Conservation (phyloP, 2,329 filamentous ascomycete species). For the Coniochaeta sp. region DNA sequence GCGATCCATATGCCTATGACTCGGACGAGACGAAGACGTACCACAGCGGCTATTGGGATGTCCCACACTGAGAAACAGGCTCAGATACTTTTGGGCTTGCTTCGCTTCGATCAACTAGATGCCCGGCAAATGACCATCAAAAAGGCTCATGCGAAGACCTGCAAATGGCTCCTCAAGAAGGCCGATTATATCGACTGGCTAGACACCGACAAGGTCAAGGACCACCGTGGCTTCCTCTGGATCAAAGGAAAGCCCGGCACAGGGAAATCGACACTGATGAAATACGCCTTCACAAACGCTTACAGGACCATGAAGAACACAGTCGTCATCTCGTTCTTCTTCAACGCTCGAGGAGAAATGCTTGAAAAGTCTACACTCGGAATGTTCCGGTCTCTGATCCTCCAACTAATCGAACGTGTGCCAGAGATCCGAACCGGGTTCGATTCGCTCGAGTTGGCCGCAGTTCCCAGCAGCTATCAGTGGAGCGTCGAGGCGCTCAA, state of each 20-base stretch:
- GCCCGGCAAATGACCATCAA: conserved; percentile 9
- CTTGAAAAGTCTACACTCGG: conserved; percentile 35
- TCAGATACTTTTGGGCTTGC: conserved; percentile 6
- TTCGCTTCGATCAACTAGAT: conserved; percentile 14
- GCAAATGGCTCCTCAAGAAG: conserved; percentile 13
- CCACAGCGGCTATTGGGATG: too few species aligned
- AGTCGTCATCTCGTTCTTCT: conserved; percentile 32
- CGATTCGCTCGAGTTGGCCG: neutral
- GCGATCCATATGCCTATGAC: neutral
- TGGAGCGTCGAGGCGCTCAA: conserved; percentile 7
- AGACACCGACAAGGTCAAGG: conserved; percentile 12
- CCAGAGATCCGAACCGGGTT: conserved; percentile 19
- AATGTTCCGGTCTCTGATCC: conserved; percentile 39
- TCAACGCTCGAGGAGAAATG: conserved; percentile 34
- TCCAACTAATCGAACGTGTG: conserved; percentile 30
- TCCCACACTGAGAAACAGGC: neutral
- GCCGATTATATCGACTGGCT: conserved; percentile 24
- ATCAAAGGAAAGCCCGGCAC: neutral
- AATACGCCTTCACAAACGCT: neutral
- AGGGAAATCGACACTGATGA: neutral
- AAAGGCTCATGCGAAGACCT: conserved; percentile 13
- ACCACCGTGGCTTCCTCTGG: conserved; percentile 12
- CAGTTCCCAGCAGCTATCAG: neutral
- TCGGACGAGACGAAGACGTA: neutral
- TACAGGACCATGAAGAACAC: neutral